Evolutionary conservation across 345 rosid genomes (phyloP), one percentile per base, ranked within the genome.

Genomic region (Salix brachista): DNA sequence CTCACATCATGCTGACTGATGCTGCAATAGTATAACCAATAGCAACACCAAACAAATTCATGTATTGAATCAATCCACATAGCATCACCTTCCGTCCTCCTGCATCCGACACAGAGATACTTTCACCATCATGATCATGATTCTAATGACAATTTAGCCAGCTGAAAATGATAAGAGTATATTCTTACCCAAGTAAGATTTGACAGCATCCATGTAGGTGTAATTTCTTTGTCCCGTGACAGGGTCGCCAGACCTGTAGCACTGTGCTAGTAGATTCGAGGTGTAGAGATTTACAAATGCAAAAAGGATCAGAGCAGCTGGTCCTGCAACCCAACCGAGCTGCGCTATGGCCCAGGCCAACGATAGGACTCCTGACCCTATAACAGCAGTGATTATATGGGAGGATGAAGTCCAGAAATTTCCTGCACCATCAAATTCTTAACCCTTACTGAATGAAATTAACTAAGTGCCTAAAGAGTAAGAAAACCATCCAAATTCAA

Each of bases 281-380:
- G 88, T 81, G 79, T 83, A 86, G 41, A 81, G 79, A 71, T 81
- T 88, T 69, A 86, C 88, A 0, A 88, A 19, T 76, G 91, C 86
- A 69, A 86, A 86, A 66, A 83, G 82, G n/a, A 83, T 5, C 86
- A 88, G 56, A 23, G 76, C 78, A 13, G 72, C 32, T 4, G 91
- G 87, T 25, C 91, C 91, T 3, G 86, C 86, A 39, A 86, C 70
- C 89, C 91, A 86, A 50, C 91, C 91, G 12, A 88, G 84, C 77
- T 86, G 91, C 37, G 67, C 91, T 4, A 81, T 86, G 16, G 88
- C 84, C 91, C 89, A 86, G 32, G 88, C 89, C 70, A 86, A 25
- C 32, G 91, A 86, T 58, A 88, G 64, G 10, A 88, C 91, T 54
- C 91, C 91, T 11, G 89, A 84, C 42, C 91, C 91, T 69, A 88